Base-by-base conservation (phyloP, 2,329 filamentous ascomycete genomes). In the Xenoacremonium recifei region DNA sequence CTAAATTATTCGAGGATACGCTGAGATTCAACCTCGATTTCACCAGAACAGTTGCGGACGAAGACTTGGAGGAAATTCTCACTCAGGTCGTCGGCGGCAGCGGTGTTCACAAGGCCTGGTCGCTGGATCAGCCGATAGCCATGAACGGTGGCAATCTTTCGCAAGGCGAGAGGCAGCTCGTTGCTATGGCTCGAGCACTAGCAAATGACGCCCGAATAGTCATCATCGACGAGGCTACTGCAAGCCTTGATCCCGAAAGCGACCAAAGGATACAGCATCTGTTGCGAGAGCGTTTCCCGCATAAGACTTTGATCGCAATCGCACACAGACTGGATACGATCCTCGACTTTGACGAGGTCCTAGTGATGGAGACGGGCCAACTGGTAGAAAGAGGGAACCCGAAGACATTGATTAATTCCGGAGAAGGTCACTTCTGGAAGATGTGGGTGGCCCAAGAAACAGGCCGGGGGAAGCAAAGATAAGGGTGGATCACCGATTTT, bases 221-320 rank as follows among this genome's bases (percentile, higher is more conserved):
- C 48, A 76, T 89, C 15, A 87, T 84, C 55, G 85, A 89, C 62
- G 85, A 89, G 59, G 85, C 85, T 1, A 89, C 85, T 0, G 80
- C 77, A 1, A 79, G 73, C 1, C 80, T 88, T 4, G 85, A 89
- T 53, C 82, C 85, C 55, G 84, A 87, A 51, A 88, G 84, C 1
- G 85, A 89, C 48, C 75, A 79, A 48, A 83, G 83, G 65, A 86
- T 89, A 44, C 85, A 89, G 59, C 63, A 66, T 37, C 82, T 82
- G 0, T 85, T 89, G 60, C 73, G 78, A 2, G 70, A 75, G 9
- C 82, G 79, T 0, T 87, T 89, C 58, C 15, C 29, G 6, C 80
- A 37, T 29, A 84, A 83, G 67, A 88, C 85, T 1, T 57, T 89
- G 20, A 64, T 89, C 3, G 86, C 82, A 57, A 87, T 89, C 60